A percentile compares a stretch with the other conserved stretches of the same genome.
Evolutionary conservation across 345 rosid genomes (phyloP).

Genomic region (Eutrema yunnanense): DNA sequence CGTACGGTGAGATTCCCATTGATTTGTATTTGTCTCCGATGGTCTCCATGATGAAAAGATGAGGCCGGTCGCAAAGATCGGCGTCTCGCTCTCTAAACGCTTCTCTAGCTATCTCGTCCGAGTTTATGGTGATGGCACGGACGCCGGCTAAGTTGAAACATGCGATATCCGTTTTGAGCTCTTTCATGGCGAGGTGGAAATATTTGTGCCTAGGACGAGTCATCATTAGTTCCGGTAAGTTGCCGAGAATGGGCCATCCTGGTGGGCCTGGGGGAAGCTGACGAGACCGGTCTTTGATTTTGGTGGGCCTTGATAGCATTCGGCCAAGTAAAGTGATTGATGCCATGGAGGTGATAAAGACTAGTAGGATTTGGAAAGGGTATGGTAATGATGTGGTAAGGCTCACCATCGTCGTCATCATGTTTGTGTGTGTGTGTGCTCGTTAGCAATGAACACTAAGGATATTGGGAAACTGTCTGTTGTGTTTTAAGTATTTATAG

Average conservation of each 20-base stretch:
- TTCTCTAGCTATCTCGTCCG: conserved; percentile 36
- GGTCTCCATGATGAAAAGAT: background rate
- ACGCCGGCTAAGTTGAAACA: conserved; percentile 35
- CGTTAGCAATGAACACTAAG: background rate
- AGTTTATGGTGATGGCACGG: conserved; percentile 25
- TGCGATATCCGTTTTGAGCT: conserved; percentile 29
- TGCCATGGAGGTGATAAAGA: conserved; percentile 8
- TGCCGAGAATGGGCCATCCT: conserved; percentile 42
- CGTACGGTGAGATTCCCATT: conserved; percentile 4
- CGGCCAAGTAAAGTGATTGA: conserved; percentile 8
- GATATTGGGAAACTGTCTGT: background rate
- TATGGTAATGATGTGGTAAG: conserved; percentile 14
- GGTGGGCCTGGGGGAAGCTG: conserved; percentile 33
- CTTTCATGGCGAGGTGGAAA: conserved; percentile 23
- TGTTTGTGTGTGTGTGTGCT: conserved; percentile 3
- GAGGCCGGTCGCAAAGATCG: conserved; percentile 33
- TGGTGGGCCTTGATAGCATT: conserved; percentile 4
- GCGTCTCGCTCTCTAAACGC: conserved; percentile 32
- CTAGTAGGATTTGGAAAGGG: conserved; percentile 17
- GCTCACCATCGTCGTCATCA: background rate
- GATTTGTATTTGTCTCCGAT: conserved; percentile 20
- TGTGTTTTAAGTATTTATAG: conserved; percentile 13
- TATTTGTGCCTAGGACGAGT: conserved; percentile 27
- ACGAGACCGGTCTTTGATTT: conserved; percentile 14
- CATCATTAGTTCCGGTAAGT: conserved; percentile 20